A percentile compares a stretch with the other conserved stretches of the same genome.
phyloP scores from a whole-genome alignment of 2,329 filamentous ascomycete genomes.

The Hymenoscyphus scutula region DNA sequence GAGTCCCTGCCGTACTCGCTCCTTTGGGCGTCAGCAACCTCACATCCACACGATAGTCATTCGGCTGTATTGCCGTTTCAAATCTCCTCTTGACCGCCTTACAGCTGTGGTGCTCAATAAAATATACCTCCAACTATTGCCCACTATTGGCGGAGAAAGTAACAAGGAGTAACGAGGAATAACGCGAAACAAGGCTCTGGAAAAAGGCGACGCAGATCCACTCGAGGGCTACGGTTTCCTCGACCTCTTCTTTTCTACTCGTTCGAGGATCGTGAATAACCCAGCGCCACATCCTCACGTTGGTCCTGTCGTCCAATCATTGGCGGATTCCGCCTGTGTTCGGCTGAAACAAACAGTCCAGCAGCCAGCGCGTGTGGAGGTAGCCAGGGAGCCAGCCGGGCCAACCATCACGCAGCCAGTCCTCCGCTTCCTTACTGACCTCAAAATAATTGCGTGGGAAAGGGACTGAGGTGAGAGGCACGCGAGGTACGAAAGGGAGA shows the following conservation, averaged over 20 bases:
- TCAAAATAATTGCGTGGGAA: constrained; percentile 22
- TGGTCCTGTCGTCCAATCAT: background rate
- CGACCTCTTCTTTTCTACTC: background rate
- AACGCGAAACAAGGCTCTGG: constrained; percentile 12
- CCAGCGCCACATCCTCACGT: constrained; percentile 11
- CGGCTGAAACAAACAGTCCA: constrained; percentile 18
- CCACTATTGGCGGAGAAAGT: constrained; percentile 10
- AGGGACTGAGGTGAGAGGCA: constrained; percentile 8
- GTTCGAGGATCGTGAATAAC: constrained; percentile 19
- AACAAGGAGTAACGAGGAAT: constrained; percentile 2
- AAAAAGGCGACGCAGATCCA: constrained; percentile 9
- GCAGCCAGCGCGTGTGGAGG: constrained; percentile 14
- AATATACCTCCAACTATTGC: background rate
- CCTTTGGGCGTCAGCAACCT: background rate
- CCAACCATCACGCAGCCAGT: constrained; percentile 24
- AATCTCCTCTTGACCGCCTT: constrained; percentile 17
- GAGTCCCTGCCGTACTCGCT: background rate
- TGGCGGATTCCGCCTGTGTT: background rate
- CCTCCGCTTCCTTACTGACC: constrained; percentile 25
- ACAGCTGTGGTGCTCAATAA: constrained; percentile 20
- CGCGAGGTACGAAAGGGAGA: constrained; percentile 8
- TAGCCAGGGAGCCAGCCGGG: constrained; percentile 14
- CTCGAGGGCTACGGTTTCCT: background rate
- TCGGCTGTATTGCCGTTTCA: constrained; percentile 18
- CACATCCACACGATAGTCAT: background rate